Conservation (phyloP, 2,329 filamentous ascomycete genomes). For the Neofusicoccum laricinum region DNA sequence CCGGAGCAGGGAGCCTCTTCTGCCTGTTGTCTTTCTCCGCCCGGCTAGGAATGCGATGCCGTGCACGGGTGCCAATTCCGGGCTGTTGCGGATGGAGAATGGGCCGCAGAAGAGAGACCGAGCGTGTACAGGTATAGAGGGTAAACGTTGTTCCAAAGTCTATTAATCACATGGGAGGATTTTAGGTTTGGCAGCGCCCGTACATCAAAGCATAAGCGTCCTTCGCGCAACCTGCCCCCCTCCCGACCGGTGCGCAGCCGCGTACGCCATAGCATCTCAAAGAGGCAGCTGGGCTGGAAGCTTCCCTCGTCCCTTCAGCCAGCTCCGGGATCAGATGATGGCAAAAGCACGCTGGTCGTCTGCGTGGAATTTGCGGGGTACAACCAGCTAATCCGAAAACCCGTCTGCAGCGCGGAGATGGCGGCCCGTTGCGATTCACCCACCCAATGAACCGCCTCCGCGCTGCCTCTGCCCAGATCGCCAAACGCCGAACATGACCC, state of each 20-base stretch:
- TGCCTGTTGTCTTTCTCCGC: neutral
- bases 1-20: neutral
- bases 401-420: neutral
- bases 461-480: neutral
- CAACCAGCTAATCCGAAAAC: slow-evolving; percentile 2
- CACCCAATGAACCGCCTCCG: neutral
- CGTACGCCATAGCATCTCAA: neutral
- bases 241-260: neutral
- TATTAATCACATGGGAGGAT: neutral
- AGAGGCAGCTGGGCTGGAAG: neutral
- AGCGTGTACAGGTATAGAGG: too few species aligned
- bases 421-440: slow-evolving; percentile 8
- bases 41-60: neutral
- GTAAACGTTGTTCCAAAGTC: neutral
- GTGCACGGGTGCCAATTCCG: neutral
- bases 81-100: neutral
- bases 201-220: neutral
- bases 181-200: neutral
- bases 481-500: neutral
- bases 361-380: slow-evolving; percentile 3
- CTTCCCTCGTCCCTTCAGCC: neutral
- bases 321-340: neutral
- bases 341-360: neutral
- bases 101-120: too few species aligned
- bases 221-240: neutral